Conservation (phyloP, 805 yeast genomes). For the Spathaspora hagerdaliae region DNA sequence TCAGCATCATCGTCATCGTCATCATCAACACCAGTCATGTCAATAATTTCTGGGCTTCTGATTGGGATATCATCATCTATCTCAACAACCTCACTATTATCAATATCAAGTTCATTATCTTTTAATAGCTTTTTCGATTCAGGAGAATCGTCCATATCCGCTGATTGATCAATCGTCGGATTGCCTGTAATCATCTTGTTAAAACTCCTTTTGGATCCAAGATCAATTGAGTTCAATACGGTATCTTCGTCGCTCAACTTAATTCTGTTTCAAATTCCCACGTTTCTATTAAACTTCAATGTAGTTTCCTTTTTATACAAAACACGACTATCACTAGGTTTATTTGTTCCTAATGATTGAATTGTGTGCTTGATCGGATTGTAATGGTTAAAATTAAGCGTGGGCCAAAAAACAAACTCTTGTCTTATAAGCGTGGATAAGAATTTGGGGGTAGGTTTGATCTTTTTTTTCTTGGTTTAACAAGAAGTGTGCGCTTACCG, state of each 20-base stretch:
- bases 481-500: too few relatives aligned
- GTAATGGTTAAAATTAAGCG: too few relatives aligned
- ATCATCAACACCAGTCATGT: conserved; percentile 14
- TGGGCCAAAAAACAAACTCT: too few relatives aligned
- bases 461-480: too few relatives aligned
- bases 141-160: not conserved
- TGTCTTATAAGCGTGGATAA: too few relatives aligned
- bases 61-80: not conserved
- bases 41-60: conserved; percentile 4
- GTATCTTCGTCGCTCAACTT: not conserved
- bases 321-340: too few relatives aligned
- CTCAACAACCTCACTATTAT: not conserved
- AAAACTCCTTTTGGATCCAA: conserved; percentile 1
- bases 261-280: too few relatives aligned
- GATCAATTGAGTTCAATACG: not conserved
- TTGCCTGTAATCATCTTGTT: conserved; percentile 3
- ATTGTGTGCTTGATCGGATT: too few relatives aligned
- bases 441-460: too few relatives aligned
- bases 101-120: conserved; percentile 2
- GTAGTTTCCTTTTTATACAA: too few relatives aligned
- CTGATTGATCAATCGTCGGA: not conserved
- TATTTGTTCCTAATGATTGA: too few relatives aligned
- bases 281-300: too few relatives aligned
- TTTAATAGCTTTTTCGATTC: not conserved
- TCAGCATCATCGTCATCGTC: conserved; percentile 16